A percentile compares a stretch with the other conserved stretches of the same genome.
phyloP scores from a whole-genome alignment of 495 filamentous ascomycete species.

The Podospora fimiseda region DNA sequence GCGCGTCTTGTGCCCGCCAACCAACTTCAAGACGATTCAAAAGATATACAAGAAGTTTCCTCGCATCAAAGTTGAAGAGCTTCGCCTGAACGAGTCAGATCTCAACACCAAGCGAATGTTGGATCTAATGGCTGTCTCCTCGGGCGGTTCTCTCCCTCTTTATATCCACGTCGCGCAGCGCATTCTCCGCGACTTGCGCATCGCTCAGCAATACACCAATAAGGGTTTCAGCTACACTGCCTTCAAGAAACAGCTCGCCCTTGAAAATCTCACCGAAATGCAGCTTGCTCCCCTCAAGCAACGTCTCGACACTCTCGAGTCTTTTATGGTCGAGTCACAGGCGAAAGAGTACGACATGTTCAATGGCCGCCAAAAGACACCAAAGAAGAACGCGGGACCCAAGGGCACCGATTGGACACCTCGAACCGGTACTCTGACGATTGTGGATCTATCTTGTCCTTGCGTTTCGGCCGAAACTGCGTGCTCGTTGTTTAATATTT shows the following conservation, averaged over 20 bases:
- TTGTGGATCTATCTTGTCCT: slow-evolving; percentile 69
- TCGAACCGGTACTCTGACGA: slow-evolving; percentile 53
- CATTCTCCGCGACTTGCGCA: slow-evolving; percentile 55
- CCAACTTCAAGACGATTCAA: slow-evolving; percentile 46
- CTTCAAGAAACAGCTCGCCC: slow-evolving; percentile 38
- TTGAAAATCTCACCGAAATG: slow-evolving; percentile 32
- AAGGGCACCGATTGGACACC: slow-evolving; percentile 30
- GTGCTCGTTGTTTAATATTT: slow-evolving; percentile 65
- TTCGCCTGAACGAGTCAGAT: slow-evolving; percentile 51
- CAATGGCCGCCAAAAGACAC: background rate
- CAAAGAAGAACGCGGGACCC: background rate
- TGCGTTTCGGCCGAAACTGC: slow-evolving; percentile 61
- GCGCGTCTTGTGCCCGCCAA: slow-evolving; percentile 57
- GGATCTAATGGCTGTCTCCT: slow-evolving; percentile 59
- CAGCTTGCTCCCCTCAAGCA: slow-evolving; percentile 50
- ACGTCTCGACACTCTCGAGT: slow-evolving; percentile 51
- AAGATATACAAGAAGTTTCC: slow-evolving; percentile 36
- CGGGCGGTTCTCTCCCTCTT: slow-evolving; percentile 45
- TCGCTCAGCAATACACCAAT: slow-evolving; percentile 33
- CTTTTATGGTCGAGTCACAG: slow-evolving; percentile 44
- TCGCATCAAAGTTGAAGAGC: slow-evolving; percentile 44
- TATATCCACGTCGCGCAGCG: slow-evolving; percentile 56
- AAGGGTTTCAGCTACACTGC: slow-evolving; percentile 45
- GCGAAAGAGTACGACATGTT: slow-evolving; percentile 16
- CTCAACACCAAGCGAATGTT: slow-evolving; percentile 60